Conservation (phyloP, 768 basidiomycete genomes). For the Dictyophora rubrovolvata region DNA sequence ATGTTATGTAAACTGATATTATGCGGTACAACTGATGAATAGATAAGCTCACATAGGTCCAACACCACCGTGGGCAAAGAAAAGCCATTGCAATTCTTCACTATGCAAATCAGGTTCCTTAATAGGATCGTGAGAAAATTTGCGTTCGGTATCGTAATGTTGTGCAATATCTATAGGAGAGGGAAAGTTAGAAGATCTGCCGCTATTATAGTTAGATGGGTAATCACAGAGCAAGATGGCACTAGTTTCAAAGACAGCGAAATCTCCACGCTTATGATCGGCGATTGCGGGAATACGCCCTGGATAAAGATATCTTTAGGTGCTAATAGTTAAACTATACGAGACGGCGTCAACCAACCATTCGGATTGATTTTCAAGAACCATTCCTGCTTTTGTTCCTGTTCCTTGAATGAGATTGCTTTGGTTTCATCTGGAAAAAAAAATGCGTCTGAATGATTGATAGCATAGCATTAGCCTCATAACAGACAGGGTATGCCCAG, state of each 20-base stretch:
- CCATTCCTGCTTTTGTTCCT: slow-evolving; percentile 7
- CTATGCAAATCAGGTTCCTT: slow-evolving; percentile 21
- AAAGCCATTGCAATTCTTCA: slow-evolving; percentile 29
- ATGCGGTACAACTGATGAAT: neutral
- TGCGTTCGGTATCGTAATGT: slow-evolving; percentile 28
- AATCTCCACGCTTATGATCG: slow-evolving; percentile 38
- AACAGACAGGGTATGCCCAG: slow-evolving; percentile 1
- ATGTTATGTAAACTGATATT: neutral
- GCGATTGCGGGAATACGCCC: slow-evolving; percentile 58
- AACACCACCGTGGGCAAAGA: slow-evolving; percentile 54
- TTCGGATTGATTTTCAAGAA: slow-evolving; percentile 8
- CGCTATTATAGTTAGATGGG: neutral
- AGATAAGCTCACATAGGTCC: slow-evolving; percentile 69
- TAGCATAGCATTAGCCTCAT: neutral
- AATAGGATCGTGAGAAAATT: slow-evolving; percentile 28
- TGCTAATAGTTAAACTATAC: neutral
- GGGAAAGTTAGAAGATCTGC: neutral
- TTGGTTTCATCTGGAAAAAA: neutral
- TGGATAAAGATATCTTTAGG: neutral
- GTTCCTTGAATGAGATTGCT: slow-evolving; percentile 1
- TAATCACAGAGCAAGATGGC: slow-evolving; percentile 60
- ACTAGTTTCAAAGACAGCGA: slow-evolving; percentile 64
- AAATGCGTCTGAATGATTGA: slow-evolving; percentile 16
- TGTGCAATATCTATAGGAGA: slow-evolving; percentile 35
- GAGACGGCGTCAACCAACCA: neutral